Evolutionary conservation across 1,139 yeast species (phyloP), one percentile per base, ranked within the genome.

Genomic region (Nadsonia commutata): DNA sequence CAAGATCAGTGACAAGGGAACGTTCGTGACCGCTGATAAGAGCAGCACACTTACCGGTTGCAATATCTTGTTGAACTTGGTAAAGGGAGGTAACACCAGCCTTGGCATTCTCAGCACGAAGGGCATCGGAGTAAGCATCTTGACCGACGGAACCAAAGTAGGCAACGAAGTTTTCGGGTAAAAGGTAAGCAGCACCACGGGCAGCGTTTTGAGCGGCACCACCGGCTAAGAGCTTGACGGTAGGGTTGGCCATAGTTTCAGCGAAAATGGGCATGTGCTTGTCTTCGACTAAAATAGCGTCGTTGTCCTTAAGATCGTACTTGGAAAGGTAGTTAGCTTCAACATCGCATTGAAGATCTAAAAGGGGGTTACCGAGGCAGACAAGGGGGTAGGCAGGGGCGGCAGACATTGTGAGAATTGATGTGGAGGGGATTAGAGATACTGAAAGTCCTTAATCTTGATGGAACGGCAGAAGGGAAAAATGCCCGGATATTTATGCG

Each of bases 121-220:
- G 76, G 64, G 79, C 76, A 50, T 81, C 86, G 46, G 93, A 78
- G 67, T 80, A 90, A 56, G 80, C 74, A 66, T 90, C 99, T 55
- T 82, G 74, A 59, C 98, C 98, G 51, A 88, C 98, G 45, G 95
- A 80, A 44, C 99, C 99, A 59, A 90, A 86, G 72, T 93, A 90
- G 44, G 80, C 82, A 43, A 90, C 98, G 27, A 93, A 78, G 56
- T 78, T 65, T 41, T 71, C 66, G 48, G 97, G 95, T 46, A 93
- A 72, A 51, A 85, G 67, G 68, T 85, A 88, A 61, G 90, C 96
- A 43, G 97, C 97, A 59, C 95, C 99, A 69, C 99, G 79, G 48
- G 98, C 96, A 51, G 98, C 80, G 70, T 90, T 90, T 70, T 90
- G 99, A 48, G 97, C 98, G 55, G 99, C 98, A 63, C 99, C 99